These are phyloP conservation scores for Leucoagaricus sp. DNA, from an alignment of 1,284 basidiomycete genomes.

Conservation along the genomic window DNA sequence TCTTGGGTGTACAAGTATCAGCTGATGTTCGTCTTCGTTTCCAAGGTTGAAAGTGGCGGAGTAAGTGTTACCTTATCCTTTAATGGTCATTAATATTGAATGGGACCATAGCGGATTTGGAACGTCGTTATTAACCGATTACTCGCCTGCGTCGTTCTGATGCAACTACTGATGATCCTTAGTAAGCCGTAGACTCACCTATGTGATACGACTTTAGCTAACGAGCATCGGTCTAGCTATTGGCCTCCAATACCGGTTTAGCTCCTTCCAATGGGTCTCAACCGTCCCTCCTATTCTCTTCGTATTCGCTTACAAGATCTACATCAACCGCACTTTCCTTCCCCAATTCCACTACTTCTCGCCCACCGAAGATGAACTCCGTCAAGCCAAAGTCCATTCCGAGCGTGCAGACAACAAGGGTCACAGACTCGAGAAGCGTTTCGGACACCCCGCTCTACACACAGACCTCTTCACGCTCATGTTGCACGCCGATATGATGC, in stretches of 20 bases:
- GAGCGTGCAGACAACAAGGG: slow-evolving; percentile 66
- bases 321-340: slow-evolving; percentile 70
- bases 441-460: slow-evolving; percentile 84
- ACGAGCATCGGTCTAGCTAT: slow-evolving; percentile 58
- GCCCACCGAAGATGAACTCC: slow-evolving; percentile 71
- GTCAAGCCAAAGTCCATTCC: slow-evolving; percentile 70
- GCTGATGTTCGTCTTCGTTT: slow-evolving; percentile 89
- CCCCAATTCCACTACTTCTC: slow-evolving; percentile 78
- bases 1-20: slow-evolving; percentile 90
- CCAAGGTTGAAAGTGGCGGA: slow-evolving; percentile 89
- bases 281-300: slow-evolving; percentile 79
- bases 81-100: slow-evolving; percentile 11
- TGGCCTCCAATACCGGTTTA: slow-evolving; percentile 80
- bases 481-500: slow-evolving; percentile 85
- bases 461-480: slow-evolving; percentile 84
- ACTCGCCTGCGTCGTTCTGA: slow-evolving; percentile 71
- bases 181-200: slow-evolving; percentile 56
- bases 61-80: slow-evolving; percentile 46
- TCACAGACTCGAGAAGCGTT: slow-evolving; percentile 77
- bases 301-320: slow-evolving; percentile 80
- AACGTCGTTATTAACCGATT: slow-evolving; percentile 89
- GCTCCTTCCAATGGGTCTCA: slow-evolving; percentile 70
- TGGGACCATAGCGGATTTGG: slow-evolving; percentile 76
- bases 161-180: slow-evolving; percentile 85
- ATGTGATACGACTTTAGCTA: not conserved